Evolutionary conservation across 225 moss, liverwort and hornwort genomes (phyloP), one percentile per base, ranked within the genome.

Genomic region (Physcomitrium patens): DNA sequence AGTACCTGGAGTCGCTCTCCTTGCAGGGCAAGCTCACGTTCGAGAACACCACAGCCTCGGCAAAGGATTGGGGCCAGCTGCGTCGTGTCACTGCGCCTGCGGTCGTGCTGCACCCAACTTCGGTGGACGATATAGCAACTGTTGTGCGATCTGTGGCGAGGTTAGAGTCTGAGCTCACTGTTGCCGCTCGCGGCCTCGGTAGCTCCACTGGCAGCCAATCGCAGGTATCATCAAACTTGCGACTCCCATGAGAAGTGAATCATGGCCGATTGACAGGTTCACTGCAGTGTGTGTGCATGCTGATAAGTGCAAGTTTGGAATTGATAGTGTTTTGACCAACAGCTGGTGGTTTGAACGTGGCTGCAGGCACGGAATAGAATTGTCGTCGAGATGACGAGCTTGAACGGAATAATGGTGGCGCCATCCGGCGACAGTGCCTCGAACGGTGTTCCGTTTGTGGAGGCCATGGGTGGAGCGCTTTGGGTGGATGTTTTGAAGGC

Each of bases 401-500:
- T 87, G 76, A 75, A 69, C 53, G 84, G 70, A 11, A 81, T 81
- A 31, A 57, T 46, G n/a, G 86, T 87, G 67, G 71, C 18, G 64
- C 83, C 83, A 0, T 0, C 8, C n/a, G 88, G 88, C 9, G 88
- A 82, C 11, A 78, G 24, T 1, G 78, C 68, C 0, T 83, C 83
- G 3, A 43, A 49, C 0, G 65, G 51, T 3, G 68, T 67, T 27
- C 82, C 93, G 14, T 95, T 81, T 67, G 93, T 92, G 61, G 94
- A 96, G 60, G 93, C 87, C 10, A 73, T 42, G 48, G 96, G 86
- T 3, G 96, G 93, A 53, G 93, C 82, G 77, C 65, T 94, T 46
- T 96, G 96, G 96, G 84, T 96, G 45, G 89, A 96, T 16, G 91
- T 96, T 54, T 23, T 96, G 73, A 76, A 79, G 49, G 92, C 86